These are phyloP conservation scores for Clavulina sp. DNA, from an alignment of 768 basidiomycete species.

Conservation along the genomic window DNA sequence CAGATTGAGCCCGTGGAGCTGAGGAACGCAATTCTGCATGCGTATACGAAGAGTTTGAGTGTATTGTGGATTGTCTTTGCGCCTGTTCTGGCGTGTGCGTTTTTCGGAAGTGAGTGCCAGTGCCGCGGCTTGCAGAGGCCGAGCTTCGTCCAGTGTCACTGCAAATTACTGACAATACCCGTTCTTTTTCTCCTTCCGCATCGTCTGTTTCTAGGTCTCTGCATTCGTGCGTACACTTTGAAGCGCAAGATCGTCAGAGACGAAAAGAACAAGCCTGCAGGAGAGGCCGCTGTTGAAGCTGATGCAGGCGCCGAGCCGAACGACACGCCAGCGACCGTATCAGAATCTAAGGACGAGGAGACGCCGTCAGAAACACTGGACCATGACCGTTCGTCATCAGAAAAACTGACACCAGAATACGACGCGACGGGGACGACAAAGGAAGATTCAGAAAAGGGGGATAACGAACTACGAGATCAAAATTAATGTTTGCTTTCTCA, in stretches of 20 bases:
- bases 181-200: neutral
- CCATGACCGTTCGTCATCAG: too few species aligned
- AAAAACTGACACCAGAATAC: too few species aligned
- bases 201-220: neutral
- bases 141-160: neutral
- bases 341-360: too few species aligned
- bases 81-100: neutral
- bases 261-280: too few species aligned
- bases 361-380: too few species aligned
- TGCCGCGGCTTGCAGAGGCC: neutral
- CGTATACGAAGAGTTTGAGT: slow-evolving; percentile 7
- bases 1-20: slow-evolving; percentile 9
- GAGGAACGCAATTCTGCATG: slow-evolving; percentile 5
- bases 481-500: too few species aligned
- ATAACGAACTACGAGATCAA: too few species aligned
- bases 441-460: too few species aligned
- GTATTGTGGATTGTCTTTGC: slow-evolving; percentile 5
- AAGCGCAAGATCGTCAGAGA: neutral
- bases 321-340: too few species aligned
- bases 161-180: neutral
- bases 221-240: neutral
- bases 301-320: too few species aligned
- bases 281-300: too few species aligned
- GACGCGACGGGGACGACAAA: too few species aligned
- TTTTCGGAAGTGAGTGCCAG: neutral